Percentiles rank a stretch among this genome's conserved stretches.
Conservation (phyloP, 1,139 yeast genomes). For the Geotrichum restrictum region DNA sequence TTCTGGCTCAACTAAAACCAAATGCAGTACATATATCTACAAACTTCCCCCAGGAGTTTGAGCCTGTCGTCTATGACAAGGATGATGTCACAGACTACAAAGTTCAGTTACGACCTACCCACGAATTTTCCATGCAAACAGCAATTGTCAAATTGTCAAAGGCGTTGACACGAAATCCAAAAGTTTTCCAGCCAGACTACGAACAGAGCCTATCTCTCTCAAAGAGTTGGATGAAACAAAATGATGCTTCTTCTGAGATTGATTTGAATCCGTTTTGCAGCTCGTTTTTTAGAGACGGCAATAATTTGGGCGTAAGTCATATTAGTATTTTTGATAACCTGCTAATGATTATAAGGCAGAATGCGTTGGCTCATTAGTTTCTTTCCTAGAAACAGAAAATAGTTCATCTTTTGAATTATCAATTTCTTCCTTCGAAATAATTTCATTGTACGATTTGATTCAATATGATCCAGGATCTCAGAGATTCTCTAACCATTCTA, state of each 20-base stretch:
- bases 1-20: constrained; percentile 11
- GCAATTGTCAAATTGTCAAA: constrained; percentile 15
- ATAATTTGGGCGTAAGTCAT: constrained; percentile 18
- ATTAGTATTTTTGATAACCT: background rate
- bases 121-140: constrained; percentile 16
- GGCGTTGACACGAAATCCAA: constrained; percentile 14
- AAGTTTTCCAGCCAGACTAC: constrained; percentile 17
- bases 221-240: constrained; percentile 11
- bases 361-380: constrained; percentile 18
- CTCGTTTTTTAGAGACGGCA: constrained; percentile 19
- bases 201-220: constrained; percentile 14
- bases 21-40: constrained; percentile 13
- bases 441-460: constrained; percentile 13
- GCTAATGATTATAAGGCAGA: constrained; percentile 10
- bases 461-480: no score
- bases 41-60: constrained; percentile 13
- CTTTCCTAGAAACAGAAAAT: constrained; percentile 11
- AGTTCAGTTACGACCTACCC: constrained; percentile 16
- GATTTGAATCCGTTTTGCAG: constrained; percentile 16
- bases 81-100: constrained; percentile 15
- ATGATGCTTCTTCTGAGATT: constrained; percentile 3
- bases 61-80: constrained; percentile 12
- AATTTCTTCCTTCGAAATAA: constrained; percentile 13
- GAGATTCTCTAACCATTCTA: constrained; percentile 1
- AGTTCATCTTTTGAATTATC: constrained; percentile 8